Conservation (phyloP, 169 alveolate species). For the Eimeria nieschulzi region DNA sequence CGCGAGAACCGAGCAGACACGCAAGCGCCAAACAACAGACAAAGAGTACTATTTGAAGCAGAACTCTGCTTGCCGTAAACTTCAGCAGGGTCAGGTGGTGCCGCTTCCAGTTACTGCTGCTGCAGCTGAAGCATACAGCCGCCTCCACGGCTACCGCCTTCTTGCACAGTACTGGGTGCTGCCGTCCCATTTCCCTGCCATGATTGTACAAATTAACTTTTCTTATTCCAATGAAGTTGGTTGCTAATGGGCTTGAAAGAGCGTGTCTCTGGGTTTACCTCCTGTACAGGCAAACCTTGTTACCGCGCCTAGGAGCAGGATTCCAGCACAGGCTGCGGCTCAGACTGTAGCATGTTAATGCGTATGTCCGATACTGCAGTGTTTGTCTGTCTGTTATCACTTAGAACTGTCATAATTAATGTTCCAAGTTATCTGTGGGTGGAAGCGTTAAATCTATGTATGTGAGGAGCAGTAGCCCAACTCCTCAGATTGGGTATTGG, state of each 20-base stretch:
- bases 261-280: constrained; percentile 56
- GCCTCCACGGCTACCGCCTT: constrained; percentile 72
- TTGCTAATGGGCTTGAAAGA: not conserved
- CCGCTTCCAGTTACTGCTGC: constrained; percentile 61
- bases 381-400: no score
- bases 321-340: no score
- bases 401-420: no score
- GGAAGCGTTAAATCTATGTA: no score
- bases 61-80: constrained; percentile 54
- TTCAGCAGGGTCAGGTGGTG: constrained; percentile 59
- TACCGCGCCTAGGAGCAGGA: no score
- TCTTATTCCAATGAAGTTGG: not conserved
- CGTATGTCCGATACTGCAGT: no score
- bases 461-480: no score
- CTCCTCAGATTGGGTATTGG: no score
- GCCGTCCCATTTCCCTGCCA: constrained; percentile 27
- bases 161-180: constrained; percentile 45
- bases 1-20: constrained; percentile 60
- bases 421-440: no score
- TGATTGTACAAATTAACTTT: not conserved
- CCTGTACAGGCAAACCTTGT: no score
- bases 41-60: constrained; percentile 25
- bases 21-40: constrained; percentile 59
- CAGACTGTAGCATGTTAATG: no score
- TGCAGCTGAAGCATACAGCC: constrained; percentile 64